phyloP scores from a whole-genome alignment of 257 asterid species.

The Penstemon newberryi region DNA sequence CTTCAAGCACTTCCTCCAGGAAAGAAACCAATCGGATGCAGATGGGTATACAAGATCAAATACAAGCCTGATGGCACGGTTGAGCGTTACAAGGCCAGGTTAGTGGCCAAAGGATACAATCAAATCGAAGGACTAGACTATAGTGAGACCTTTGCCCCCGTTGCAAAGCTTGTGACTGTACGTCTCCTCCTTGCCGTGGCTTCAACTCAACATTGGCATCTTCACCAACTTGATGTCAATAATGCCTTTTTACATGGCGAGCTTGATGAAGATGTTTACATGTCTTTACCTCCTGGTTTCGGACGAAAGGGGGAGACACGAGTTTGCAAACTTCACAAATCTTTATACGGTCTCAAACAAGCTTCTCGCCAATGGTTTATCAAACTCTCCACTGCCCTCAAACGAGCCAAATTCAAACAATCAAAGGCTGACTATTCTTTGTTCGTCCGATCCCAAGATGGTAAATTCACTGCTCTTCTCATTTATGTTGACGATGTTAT shows the following conservation, averaged over 20 bases:
- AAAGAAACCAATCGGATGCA: background rate
- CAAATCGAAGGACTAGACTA: background rate
- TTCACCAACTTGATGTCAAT: no score
- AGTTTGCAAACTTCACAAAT: no score
- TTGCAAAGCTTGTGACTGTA: no score
- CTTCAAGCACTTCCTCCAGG: background rate
- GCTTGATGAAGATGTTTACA: no score
- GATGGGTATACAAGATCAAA: slow-evolving; percentile 9
- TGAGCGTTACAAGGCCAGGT: slow-evolving; percentile 1
- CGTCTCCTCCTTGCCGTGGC: no score
- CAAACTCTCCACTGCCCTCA: background rate
- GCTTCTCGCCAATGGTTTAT: slow-evolving; percentile 5
- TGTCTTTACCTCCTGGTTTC: background rate
- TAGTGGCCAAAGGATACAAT: background rate
- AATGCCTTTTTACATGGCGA: no score
- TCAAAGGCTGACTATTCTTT: slow-evolving; percentile 1
- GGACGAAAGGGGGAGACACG: no score
- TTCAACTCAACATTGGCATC: no score
- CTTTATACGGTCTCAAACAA: no score
- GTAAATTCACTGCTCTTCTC: background rate
- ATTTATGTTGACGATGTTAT: slow-evolving; percentile 22
- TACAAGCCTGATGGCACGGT: background rate
- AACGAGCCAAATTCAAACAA: background rate
- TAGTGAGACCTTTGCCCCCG: no score
- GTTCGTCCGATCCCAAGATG: background rate